Conservation (phyloP, 805 yeast species). For the Metschnikowia corniflorae region DNA sequence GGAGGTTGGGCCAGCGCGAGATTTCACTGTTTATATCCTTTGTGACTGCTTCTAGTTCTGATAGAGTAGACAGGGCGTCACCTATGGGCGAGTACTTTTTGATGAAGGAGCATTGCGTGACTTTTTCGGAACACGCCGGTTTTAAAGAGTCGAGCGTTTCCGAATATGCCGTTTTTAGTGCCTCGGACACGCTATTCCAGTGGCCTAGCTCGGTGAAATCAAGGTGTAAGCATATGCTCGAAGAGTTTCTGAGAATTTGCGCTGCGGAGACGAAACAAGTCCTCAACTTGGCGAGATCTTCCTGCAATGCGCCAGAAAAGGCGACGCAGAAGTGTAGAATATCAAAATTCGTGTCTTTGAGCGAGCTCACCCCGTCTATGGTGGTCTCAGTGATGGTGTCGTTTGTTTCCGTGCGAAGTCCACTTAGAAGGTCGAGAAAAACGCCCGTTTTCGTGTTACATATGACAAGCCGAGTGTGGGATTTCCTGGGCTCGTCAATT, state of each 20-base stretch:
- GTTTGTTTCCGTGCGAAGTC: neutral
- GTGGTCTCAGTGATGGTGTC: neutral
- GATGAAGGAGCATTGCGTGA: conserved; percentile 37
- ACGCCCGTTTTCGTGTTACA: neutral
- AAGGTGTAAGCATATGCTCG: conserved; percentile 22
- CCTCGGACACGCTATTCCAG: conserved; percentile 29
- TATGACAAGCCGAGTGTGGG: neutral
- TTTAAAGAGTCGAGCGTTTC: conserved; percentile 23
- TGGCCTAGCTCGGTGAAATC: conserved; percentile 29
- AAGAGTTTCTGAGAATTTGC: neutral
- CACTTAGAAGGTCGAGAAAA: neutral
- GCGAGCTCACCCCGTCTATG: neutral
- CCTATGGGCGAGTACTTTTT: conserved; percentile 37
- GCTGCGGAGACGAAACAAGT: neutral
- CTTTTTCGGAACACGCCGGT: conserved; percentile 25
- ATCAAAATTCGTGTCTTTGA: neutral
- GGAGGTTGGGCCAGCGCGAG: conserved; percentile 35
- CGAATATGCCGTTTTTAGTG: conserved; percentile 25
- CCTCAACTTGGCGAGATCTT: neutral
- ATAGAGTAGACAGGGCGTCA: too few relatives aligned
- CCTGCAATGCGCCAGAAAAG: conserved; percentile 1
- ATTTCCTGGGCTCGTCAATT: too few relatives aligned
- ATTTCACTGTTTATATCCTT: too few relatives aligned
- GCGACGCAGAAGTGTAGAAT: conserved; percentile 6
- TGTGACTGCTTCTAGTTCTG: too few relatives aligned